Conservation (phyloP, 2,329 filamentous ascomycete species). For the Epichloe hybrida region DNA sequence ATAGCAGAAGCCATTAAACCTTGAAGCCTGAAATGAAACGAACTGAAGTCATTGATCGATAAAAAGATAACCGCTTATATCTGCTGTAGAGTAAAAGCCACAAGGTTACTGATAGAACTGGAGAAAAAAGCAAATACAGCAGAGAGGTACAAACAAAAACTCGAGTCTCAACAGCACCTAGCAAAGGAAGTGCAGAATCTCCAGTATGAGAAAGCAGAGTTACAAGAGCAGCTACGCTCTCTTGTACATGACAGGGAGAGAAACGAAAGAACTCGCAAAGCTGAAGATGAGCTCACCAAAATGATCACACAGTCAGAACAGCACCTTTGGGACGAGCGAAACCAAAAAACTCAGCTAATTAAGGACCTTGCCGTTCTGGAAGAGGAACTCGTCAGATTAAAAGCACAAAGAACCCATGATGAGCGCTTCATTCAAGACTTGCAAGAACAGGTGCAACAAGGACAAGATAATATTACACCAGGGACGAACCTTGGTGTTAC, state of each 20-base stretch:
- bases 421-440: constrained; percentile 44
- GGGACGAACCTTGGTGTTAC: constrained; percentile 8
- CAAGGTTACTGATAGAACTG: no score
- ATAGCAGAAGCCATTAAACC: constrained; percentile 36
- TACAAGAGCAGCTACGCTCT: constrained; percentile 32
- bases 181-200: constrained; percentile 43
- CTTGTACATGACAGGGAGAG: constrained; percentile 23
- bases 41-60: no score
- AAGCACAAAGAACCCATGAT: constrained; percentile 33
- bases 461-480: constrained; percentile 12
- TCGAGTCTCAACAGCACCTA: constrained; percentile 41
- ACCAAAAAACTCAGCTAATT: constrained; percentile 30
- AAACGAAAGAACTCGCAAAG: constrained; percentile 20
- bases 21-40: no score
- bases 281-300: constrained; percentile 26
- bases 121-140: constrained; percentile 52
- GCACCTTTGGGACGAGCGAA: constrained; percentile 28
- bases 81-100: no score
- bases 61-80: no score
- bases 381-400: constrained; percentile 33
- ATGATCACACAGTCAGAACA: constrained; percentile 29
- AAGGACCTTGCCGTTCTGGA: constrained; percentile 31
- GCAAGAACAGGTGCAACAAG: constrained; percentile 41
- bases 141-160: constrained; percentile 49
- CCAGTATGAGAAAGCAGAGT: constrained; percentile 39